Conservation (phyloP, 176 grass and related monocot species). For the Dactylis glomerata region DNA sequence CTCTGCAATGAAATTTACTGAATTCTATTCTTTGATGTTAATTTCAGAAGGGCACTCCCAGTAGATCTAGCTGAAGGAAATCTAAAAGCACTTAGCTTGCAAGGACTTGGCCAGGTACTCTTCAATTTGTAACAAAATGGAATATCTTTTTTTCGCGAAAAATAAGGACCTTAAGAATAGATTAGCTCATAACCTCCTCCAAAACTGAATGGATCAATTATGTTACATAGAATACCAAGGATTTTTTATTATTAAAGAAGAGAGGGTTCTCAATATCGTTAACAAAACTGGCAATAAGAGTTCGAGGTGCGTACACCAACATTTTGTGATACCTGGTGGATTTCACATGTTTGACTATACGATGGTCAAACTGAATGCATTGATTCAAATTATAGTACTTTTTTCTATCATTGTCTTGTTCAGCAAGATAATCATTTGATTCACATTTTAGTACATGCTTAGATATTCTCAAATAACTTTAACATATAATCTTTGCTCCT, state of each 20-base stretch:
- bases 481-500: not conserved
- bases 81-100: constrained; percentile 74
- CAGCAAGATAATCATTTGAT: not conserved
- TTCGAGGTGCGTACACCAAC: not conserved
- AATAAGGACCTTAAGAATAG: not conserved
- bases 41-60: constrained; percentile 72
- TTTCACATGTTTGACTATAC: not conserved
- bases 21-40: not conserved
- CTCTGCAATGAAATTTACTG: not conserved
- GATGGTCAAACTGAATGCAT: not conserved
- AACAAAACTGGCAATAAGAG: not conserved
- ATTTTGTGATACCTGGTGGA: not conserved
- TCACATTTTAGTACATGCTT: not conserved
- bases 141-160: not conserved
- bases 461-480: not conserved
- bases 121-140: not conserved
- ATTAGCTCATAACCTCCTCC: not conserved
- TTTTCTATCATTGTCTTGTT: not conserved
- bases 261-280: not conserved
- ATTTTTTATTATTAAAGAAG: not conserved
- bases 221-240: not conserved
- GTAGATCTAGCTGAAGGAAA: constrained; percentile 70
- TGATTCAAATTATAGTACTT: not conserved
- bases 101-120: constrained; percentile 75
- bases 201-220: not conserved